Base-by-base conservation (phyloP, 2,329 filamentous ascomycete genomes). In the Ciborinia camelliae region DNA sequence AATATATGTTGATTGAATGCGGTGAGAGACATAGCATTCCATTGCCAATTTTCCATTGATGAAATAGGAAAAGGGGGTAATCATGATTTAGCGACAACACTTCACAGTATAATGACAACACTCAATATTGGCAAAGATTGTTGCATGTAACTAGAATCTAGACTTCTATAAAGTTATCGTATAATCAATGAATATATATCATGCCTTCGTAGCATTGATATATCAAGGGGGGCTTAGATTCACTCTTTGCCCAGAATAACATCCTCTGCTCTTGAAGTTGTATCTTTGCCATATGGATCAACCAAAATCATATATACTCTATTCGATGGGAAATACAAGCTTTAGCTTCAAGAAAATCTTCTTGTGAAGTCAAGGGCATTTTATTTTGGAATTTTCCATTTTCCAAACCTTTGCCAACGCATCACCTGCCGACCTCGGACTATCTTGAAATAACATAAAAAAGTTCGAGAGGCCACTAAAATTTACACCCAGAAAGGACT, bases 121-220 rank as follows among this genome's bases (percentile, higher is more conserved):
- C 4, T 52, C 30, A 35, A 14, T 20, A 52, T 4, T 6, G n/a
- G 3, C 5, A 35, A 35, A 14, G 4, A 35, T 35, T 4, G 20
- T n/a, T n/a, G n/a, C n/a, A n/a, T n/a, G n/a, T n/a, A n/a, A n/a
- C n/a, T n/a, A 35, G 10, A 52, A 32, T 2, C 10, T 35, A 5
- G 2, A 23, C 0, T 7, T 52, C 6, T 23, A 7, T 4, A 23
- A 3, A 12, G 12, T 23, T 1, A 4, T 23, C 3, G 2, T n/a
- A 23, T 15, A 2, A n/a, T n/a, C 10, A 15, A 3, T n/a, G 9
- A 35, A 32, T 20, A 43, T 7, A 43, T 7, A 43, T 20, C 14
- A 20, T 43, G 0, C 15, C 6, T 43, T 18, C 18, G 12, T 20
- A 43, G 20, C 15, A 43, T 20, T 20, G 39, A 43, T 43, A 18